Conservation (phyloP, 768 basidiomycete genomes). For the Phanerochaete carnosa region DNA sequence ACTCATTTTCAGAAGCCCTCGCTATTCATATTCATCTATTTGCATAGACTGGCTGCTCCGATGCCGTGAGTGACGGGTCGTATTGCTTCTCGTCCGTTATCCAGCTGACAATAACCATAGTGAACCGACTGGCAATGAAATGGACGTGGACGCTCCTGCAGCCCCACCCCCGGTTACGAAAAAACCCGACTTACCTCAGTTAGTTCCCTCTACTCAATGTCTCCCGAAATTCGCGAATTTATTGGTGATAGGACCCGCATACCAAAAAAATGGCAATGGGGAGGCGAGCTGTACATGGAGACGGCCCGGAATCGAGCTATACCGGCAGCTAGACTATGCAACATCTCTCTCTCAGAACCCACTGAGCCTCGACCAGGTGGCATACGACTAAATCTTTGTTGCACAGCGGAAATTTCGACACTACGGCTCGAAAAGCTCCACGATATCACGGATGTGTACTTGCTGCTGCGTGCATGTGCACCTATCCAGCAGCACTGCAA, state of each 20-base stretch:
- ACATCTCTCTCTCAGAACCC: conserved; percentile 44
- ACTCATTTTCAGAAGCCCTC: not conserved
- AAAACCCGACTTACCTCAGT: conserved; percentile 10
- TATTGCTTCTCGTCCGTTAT: not conserved
- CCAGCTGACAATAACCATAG: not conserved
- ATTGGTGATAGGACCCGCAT: conserved; percentile 29
- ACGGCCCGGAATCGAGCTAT: conserved; percentile 28
- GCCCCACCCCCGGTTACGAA: not conserved
- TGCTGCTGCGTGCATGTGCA: conserved; percentile 48
- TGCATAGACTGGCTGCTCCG: conserved; percentile 20
- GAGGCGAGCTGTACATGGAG: conserved; percentile 48
- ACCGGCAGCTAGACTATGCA: conserved; percentile 40
- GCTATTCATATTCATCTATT: conserved; percentile 4
- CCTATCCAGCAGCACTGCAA: conserved; percentile 51
- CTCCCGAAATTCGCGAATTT: not conserved
- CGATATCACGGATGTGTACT: conserved; percentile 41
- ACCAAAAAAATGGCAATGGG: conserved; percentile 64
- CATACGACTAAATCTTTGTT: conserved; percentile 46
- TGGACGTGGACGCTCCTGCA: not conserved
- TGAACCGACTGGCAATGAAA: not conserved
- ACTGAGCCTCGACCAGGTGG: conserved; percentile 37
- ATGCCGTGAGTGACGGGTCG: conserved; percentile 17
- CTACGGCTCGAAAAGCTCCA: conserved; percentile 48
- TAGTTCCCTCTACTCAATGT: not conserved
- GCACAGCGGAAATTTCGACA: conserved; percentile 36